phyloP scores from a whole-genome alignment of 495 filamentous ascomycete genomes.

The Evernia prunastri region DNA sequence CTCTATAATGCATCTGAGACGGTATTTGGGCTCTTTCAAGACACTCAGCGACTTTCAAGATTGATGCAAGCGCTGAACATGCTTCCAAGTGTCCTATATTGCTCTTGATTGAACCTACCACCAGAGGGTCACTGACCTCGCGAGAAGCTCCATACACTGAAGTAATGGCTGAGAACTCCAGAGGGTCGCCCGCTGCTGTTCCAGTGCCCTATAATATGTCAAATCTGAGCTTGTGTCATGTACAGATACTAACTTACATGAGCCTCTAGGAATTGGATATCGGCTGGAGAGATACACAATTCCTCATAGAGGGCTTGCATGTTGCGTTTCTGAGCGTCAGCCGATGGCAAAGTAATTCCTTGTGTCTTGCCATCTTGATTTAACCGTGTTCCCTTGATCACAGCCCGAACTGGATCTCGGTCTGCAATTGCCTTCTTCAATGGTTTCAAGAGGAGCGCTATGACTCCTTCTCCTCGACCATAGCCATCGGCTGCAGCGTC shows the following conservation, averaged over 20 bases:
- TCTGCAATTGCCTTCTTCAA: constrained; percentile 36
- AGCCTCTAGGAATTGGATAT: constrained; percentile 31
- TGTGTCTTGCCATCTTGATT: constrained; percentile 52
- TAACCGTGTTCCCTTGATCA: constrained; percentile 40
- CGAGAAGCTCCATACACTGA: constrained; percentile 27
- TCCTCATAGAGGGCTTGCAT: constrained; percentile 47
- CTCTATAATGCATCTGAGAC: constrained; percentile 35
- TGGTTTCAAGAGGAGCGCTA: constrained; percentile 38
- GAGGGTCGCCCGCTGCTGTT: constrained; percentile 43
- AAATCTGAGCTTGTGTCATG: constrained; percentile 34
- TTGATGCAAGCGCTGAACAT: constrained; percentile 15
- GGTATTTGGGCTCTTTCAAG: constrained; percentile 45
- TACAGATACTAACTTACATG: constrained; percentile 26
- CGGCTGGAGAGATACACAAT: constrained; percentile 37
- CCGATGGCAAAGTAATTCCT: constrained; percentile 38
- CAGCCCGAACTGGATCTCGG: constrained; percentile 38
- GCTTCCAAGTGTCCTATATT: constrained; percentile 49
- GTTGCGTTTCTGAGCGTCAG: constrained; percentile 38
- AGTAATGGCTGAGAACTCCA: constrained; percentile 38
- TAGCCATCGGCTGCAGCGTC: constrained; percentile 39
- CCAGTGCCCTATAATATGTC: constrained; percentile 48
- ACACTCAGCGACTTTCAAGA: constrained; percentile 55
- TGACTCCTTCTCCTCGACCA: constrained; percentile 42
- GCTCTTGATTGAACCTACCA: constrained; percentile 24
- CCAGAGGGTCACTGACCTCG: constrained; percentile 2